Conservation (phyloP, 371 early-diverging fungal genomes). For the Polyrhizophydium stewartii region DNA sequence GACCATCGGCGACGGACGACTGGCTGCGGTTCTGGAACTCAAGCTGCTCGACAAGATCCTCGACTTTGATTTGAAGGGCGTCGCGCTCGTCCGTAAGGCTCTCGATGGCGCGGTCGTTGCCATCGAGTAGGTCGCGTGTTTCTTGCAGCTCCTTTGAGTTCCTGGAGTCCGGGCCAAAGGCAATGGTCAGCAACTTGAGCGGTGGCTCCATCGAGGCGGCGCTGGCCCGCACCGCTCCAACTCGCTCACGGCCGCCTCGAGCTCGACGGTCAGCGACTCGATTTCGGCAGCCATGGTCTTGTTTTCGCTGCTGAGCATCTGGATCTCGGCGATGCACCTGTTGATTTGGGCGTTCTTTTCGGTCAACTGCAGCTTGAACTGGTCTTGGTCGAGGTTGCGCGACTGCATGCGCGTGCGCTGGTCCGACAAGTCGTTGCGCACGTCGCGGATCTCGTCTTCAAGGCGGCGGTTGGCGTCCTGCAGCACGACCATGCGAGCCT, state of each 20-base stretch:
- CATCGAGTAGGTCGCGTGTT: constrained; percentile 13
- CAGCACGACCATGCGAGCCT: constrained; percentile 10
- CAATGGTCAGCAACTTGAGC: background rate
- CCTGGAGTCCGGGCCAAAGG: constrained; percentile 6
- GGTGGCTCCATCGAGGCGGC: background rate
- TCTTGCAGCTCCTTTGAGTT: constrained; percentile 25
- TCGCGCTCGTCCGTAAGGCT: constrained; percentile 32
- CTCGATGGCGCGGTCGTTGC: constrained; percentile 28
- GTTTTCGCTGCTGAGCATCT: constrained; percentile 32
- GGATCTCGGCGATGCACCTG: constrained; percentile 33
- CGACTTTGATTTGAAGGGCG: constrained; percentile 28
- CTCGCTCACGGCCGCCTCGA: constrained; percentile 40
- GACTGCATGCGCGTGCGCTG: constrained; percentile 28
- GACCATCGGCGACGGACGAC: background rate
- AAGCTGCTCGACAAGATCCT: constrained; percentile 29
- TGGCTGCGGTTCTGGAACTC: background rate
- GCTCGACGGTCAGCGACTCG: constrained; percentile 33
- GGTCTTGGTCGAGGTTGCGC: constrained; percentile 32
- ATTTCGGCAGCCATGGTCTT: constrained; percentile 23
- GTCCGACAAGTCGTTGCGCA: constrained; percentile 23
- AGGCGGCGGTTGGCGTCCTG: constrained; percentile 25
- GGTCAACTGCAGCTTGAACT: constrained; percentile 27
- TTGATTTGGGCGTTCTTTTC: constrained; percentile 43
- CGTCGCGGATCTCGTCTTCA: constrained; percentile 30
- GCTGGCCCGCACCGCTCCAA: constrained; percentile 28